Percentiles rank a stretch among this genome's conserved stretches.
These are phyloP conservation scores for Lignosus rhinocerotis DNA, from an alignment of 1,284 basidiomycete species.

Conservation along the genomic window DNA sequence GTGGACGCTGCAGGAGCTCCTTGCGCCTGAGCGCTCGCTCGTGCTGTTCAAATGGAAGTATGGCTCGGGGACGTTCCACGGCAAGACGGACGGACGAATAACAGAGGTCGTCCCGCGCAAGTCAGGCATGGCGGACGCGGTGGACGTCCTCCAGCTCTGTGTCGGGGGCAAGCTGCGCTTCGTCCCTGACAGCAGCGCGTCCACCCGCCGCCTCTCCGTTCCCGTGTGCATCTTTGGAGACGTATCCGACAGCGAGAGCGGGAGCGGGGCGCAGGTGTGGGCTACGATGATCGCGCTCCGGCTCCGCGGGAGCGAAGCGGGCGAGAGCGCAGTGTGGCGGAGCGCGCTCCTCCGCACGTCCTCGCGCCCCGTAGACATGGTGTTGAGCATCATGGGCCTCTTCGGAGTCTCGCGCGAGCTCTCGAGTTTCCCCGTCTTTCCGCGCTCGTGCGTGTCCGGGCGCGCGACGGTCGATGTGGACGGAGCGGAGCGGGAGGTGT, in stretches of 20 bases:
- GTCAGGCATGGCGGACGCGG: conserved; percentile 12
- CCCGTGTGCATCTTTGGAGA: conserved; percentile 6
- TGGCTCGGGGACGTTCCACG: conserved; percentile 11
- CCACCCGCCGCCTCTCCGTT: not conserved
- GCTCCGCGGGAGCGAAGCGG: not conserved
- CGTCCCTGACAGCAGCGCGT: not conserved
- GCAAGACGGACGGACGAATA: conserved; percentile 1
- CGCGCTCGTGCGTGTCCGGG: conserved; percentile 10
- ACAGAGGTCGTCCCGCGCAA: conserved; percentile 11
- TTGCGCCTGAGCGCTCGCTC: conserved; percentile 8
- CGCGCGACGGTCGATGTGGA: conserved; percentile 8
- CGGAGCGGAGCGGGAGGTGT: conserved; percentile 1
- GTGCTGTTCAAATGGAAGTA: conserved; percentile 14
- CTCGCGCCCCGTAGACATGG: conserved; percentile 31
- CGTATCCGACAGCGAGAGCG: not conserved
- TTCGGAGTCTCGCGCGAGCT: conserved; percentile 24
- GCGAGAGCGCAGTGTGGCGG: conserved; percentile 21
- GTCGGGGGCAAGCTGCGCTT: conserved; percentile 10
- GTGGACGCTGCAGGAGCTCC: conserved; percentile 21
- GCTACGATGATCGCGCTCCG: conserved; percentile 10
- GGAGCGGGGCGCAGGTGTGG: not conserved
- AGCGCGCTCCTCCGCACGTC: conserved; percentile 29
- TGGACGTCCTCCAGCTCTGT: conserved; percentile 10
- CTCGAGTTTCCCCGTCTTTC: conserved; percentile 16
- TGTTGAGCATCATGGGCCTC: conserved; percentile 33